Evolutionary conservation across 331 rosid genomes (phyloP).

Genomic region (Stylosanthes scabra): DNA sequence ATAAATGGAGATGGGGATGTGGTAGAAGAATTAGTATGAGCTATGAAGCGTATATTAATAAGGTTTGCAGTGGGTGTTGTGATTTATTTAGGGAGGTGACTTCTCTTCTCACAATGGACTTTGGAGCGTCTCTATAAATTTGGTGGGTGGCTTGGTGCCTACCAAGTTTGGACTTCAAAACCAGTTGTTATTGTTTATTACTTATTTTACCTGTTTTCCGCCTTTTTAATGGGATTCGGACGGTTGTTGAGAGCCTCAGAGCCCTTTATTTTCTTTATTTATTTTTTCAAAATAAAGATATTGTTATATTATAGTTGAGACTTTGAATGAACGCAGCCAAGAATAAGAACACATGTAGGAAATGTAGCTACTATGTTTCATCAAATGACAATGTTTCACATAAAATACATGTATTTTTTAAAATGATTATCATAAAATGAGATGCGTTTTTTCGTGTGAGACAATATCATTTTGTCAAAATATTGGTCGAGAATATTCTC

Average conservation of each 20-base stretch:
- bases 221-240: constrained; percentile 42
- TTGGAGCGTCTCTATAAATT: constrained; percentile 17
- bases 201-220: background rate
- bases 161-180: background rate
- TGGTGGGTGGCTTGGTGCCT: constrained; percentile 36
- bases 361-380: too few relatives aligned
- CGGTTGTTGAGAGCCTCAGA: constrained; percentile 43
- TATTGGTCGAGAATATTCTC: too few relatives aligned
- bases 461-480: too few relatives aligned
- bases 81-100: constrained; percentile 34
- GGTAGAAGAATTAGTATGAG: background rate
- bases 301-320: too few relatives aligned
- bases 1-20: background rate
- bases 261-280: too few relatives aligned
- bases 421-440: too few relatives aligned
- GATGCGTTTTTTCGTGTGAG: too few relatives aligned
- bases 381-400: too few relatives aligned
- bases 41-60: background rate
- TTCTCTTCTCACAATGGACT: background rate
- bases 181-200: background rate
- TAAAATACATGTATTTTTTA: too few relatives aligned
- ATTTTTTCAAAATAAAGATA: too few relatives aligned
- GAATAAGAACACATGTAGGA: too few relatives aligned
- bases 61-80: constrained; percentile 32
- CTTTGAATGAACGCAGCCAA: too few relatives aligned